phyloP scores from a whole-genome alignment of 2,329 filamentous ascomycete genomes.

The Diplodia mutila region DNA sequence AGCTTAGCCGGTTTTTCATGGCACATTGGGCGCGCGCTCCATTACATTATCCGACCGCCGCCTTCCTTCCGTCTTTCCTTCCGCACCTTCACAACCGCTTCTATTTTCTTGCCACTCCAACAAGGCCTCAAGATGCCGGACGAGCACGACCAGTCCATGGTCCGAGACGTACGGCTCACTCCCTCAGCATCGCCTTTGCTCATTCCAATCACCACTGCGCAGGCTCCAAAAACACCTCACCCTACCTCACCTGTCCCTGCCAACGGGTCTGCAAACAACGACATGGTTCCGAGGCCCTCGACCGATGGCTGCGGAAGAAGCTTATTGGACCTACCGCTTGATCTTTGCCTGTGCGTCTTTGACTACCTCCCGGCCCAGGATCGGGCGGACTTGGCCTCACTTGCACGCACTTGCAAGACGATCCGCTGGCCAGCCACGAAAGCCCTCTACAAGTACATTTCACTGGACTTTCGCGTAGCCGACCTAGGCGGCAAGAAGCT shows the following conservation, averaged over 20 bases:
- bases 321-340: background rate
- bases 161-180: too few species aligned
- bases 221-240: background rate
- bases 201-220: background rate
- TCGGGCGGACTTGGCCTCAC: background rate
- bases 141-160: too few species aligned
- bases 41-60: too few species aligned
- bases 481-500: background rate
- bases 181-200: too few species aligned
- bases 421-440: too few species aligned
- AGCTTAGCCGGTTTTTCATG: background rate
- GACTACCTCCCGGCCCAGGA: background rate
- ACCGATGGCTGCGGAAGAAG: background rate
- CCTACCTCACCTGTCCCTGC: background rate
- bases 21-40: too few species aligned
- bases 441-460: background rate
- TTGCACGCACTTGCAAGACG: background rate
- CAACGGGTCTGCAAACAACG: background rate
- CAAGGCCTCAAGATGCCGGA: too few species aligned
- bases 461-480: background rate
- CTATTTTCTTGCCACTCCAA: background rate
- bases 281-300: background rate
- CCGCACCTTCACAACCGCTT: background rate
- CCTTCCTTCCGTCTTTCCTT: background rate
- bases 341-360: background rate